These are phyloP conservation scores for Meira miltonrushii DNA, from an alignment of 1,284 basidiomycete genomes.

Conservation along the genomic window DNA sequence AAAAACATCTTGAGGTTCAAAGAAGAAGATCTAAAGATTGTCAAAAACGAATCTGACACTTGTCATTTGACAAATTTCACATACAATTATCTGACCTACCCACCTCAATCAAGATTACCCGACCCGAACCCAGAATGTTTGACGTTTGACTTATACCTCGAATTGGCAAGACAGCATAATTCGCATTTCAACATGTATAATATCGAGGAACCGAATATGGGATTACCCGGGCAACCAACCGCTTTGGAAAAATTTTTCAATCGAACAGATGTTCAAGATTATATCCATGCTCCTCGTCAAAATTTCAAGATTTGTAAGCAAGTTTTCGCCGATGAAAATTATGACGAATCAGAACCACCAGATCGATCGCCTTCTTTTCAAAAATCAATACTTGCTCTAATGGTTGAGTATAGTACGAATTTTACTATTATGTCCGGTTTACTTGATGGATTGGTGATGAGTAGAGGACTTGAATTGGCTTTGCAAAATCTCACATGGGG, in stretches of 20 bases:
- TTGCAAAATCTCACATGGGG: not conserved
- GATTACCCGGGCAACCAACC: not conserved
- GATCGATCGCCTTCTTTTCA: not conserved
- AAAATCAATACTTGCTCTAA: not conserved
- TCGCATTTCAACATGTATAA: not conserved
- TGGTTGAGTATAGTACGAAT: not conserved
- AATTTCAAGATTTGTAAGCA: not conserved
- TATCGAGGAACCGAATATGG: not conserved
- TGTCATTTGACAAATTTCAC: not conserved
- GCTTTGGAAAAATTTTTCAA: not conserved
- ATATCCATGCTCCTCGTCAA: not conserved
- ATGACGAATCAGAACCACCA: not conserved
- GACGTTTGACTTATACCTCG: not conserved
- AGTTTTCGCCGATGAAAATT: not conserved
- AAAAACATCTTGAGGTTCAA: not conserved
- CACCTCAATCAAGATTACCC: not conserved
- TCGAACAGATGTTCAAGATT: not conserved
- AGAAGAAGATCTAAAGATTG: not conserved
- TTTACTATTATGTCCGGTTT: not conserved
- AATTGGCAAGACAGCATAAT: not conserved
- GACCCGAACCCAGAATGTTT: not conserved
- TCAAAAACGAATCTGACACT: not conserved
- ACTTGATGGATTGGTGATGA: not conserved
- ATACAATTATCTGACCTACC: not conserved
- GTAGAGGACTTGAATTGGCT: not conserved